A percentile compares a stretch with the other conserved stretches of the same genome.
These are phyloP conservation scores for Dryadomyces quercivorus DNA, from an alignment of 2,329 filamentous ascomycete species.

Conservation along the genomic window DNA sequence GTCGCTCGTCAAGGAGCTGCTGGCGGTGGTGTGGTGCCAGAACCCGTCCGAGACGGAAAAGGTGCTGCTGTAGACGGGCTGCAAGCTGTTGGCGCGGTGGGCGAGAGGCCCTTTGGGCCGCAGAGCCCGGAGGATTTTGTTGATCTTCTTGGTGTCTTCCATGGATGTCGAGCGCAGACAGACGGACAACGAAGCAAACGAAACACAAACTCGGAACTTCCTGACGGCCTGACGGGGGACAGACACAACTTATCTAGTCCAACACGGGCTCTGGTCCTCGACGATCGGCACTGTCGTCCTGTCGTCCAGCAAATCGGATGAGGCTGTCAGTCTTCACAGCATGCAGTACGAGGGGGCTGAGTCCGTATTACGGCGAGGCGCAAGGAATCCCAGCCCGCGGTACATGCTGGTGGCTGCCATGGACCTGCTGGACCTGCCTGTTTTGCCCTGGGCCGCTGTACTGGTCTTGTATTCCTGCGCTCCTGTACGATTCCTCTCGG, in stretches of 20 bases:
- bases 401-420: neutral
- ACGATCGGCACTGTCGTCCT: neutral
- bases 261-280: neutral
- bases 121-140: too few species aligned
- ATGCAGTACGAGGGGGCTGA: slow-evolving; percentile 2
- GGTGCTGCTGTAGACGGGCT: neutral
- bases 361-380: slow-evolving; percentile 2
- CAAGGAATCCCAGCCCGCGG: neutral
- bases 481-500: neutral
- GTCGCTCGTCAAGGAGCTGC: neutral
- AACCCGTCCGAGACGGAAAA: neutral
- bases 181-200: too few species aligned
- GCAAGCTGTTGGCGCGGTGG: neutral
- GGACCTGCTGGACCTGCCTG: neutral
- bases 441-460: neutral
- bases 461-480: too few species aligned
- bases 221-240: too few species aligned
- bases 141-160: too few species aligned
- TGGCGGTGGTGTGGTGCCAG: neutral
- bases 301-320: neutral
- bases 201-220: too few species aligned
- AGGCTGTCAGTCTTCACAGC: neutral
- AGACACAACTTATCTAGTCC: neutral
- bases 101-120: too few species aligned
- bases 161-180: neutral